Base-by-base conservation (phyloP, 1,284 basidiomycete genomes). In the Ustilago curta region DNA sequence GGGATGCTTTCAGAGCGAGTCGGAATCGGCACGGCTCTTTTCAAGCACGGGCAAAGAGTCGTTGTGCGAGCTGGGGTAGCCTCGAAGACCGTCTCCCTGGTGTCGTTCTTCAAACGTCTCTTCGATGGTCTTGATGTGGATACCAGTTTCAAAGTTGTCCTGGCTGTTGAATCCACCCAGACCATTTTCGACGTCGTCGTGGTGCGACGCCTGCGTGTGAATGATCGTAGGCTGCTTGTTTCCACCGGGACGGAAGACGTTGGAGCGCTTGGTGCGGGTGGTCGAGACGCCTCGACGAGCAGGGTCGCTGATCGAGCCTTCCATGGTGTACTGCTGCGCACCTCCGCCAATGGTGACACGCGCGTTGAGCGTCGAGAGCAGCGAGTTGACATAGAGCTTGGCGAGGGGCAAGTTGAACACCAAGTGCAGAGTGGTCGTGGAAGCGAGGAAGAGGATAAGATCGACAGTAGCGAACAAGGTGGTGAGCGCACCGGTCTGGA, bases 321-420 rank as follows among this genome's bases (percentile, higher is more conserved):
- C 76, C 67, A 77, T 68, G 25, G 76, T 75, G 61, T 75, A 77
- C 49, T 74, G 65, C 52, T 59, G 60, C 9, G 54, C 40, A 25
- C 39, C 40, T 3, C 52, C 8, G 43, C 62, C 65, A 21, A 74
- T 72, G 19, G 59, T 68, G 37, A 73, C 76, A 35, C 80, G 75
- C 2, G 80, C 79, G 51, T 82, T 82, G 70, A 82, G 75, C 23
- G 79, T 82, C n/a, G 78, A 78, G 16, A 82, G 76, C 49, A 82
- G 61, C 54, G 80, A 78, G 74, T 82, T 82, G 80, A 78, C 71
- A 53, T 82, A 82, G 21, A 82, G 78, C 77, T 82, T 82, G 56
- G 80, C 75, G 21, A 81, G 62, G 12, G 80, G 79, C 62, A 82
- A 53, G 67, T 81, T 81, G 73, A 82, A 82, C 50, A 82, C 64